phyloP scores from a whole-genome alignment of 345 rosid species.

The Dipteronia sinensis region DNA sequence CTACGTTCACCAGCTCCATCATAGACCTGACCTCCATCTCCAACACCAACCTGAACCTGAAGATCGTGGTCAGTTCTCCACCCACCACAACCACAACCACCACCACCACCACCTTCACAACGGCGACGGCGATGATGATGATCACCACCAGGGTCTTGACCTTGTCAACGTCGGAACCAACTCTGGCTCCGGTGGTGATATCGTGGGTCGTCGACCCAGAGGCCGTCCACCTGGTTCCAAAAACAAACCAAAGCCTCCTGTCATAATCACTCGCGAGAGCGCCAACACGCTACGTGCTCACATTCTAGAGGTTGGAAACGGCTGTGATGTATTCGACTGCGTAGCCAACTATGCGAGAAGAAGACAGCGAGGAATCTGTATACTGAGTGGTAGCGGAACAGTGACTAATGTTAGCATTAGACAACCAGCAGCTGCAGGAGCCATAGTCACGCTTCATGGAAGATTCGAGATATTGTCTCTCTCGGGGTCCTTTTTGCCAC shows the following conservation, averaged over 20 bases:
- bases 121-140: slow-evolving; percentile 24
- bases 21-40: slow-evolving; percentile 61
- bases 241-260: slow-evolving; percentile 89
- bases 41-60: slow-evolving; percentile 54
- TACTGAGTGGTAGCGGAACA: slow-evolving; percentile 84
- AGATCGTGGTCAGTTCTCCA: slow-evolving; percentile 39
- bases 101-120: slow-evolving; percentile 29
- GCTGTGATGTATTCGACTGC: slow-evolving; percentile 88
- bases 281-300: slow-evolving; percentile 96
- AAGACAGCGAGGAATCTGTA: slow-evolving; percentile 89
- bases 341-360: slow-evolving; percentile 87
- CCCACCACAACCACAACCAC: slow-evolving; percentile 29
- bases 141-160: slow-evolving; percentile 54
- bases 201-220: slow-evolving; percentile 69
- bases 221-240: slow-evolving; percentile 96
- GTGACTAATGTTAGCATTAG: slow-evolving; percentile 90
- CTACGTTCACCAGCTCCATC: slow-evolving; percentile 51
- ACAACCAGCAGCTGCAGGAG: slow-evolving; percentile 84
- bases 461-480: slow-evolving; percentile 92
- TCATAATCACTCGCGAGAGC: slow-evolving; percentile 93
- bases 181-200: slow-evolving; percentile 37
- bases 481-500: slow-evolving; percentile 89
- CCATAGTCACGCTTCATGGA: slow-evolving; percentile 78
- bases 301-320: slow-evolving; percentile 89
- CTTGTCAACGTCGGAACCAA: slow-evolving; percentile 37